Percentiles rank a stretch among this genome's conserved stretches.
phyloP scores from a whole-genome alignment of 169 alveolate genomes.

The Eimeria brunetti region DNA sequence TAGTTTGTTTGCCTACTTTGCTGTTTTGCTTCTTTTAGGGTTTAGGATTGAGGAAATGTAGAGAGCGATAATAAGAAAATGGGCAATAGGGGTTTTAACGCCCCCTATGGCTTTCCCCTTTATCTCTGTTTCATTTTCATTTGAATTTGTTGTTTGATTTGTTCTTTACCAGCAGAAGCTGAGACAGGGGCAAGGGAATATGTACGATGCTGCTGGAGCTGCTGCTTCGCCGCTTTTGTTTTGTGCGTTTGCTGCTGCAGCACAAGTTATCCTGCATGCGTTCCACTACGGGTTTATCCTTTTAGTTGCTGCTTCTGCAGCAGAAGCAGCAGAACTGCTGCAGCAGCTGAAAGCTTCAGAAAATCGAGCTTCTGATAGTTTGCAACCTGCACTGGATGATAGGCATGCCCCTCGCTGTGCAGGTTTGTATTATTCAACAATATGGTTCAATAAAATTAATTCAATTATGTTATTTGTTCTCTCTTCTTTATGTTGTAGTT shows the following conservation, averaged over 20 bases:
- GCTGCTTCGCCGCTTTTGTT: not conserved
- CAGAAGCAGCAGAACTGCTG: conserved; percentile 82
- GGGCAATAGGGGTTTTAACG: not conserved
- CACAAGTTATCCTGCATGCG: conserved; percentile 70
- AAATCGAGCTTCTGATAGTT: conserved; percentile 72
- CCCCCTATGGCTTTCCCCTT: not conserved
- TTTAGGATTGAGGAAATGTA: too few species aligned
- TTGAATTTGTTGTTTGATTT: too few species aligned
- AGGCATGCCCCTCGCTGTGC: conserved; percentile 69
- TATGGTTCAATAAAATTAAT: not conserved
- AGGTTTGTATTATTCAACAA: conserved; percentile 8
- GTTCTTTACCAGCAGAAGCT: too few species aligned
- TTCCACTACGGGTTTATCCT: conserved; percentile 62
- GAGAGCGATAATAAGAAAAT: too few species aligned
- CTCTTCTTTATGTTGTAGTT: too few species aligned
- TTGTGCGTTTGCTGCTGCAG: conserved; percentile 33
- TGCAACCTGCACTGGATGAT: conserved; percentile 69
- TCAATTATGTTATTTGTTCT: not conserved
- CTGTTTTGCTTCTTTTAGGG: not conserved
- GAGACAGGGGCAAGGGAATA: too few species aligned
- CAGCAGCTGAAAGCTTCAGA: conserved; percentile 81
- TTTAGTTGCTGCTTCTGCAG: conserved; percentile 70
- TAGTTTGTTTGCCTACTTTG: not conserved
- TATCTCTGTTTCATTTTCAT: not conserved
- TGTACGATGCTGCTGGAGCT: not conserved